phyloP scores from a whole-genome alignment of 352 stramenopile genomes.

The Phytophthora ohioensis region DNA sequence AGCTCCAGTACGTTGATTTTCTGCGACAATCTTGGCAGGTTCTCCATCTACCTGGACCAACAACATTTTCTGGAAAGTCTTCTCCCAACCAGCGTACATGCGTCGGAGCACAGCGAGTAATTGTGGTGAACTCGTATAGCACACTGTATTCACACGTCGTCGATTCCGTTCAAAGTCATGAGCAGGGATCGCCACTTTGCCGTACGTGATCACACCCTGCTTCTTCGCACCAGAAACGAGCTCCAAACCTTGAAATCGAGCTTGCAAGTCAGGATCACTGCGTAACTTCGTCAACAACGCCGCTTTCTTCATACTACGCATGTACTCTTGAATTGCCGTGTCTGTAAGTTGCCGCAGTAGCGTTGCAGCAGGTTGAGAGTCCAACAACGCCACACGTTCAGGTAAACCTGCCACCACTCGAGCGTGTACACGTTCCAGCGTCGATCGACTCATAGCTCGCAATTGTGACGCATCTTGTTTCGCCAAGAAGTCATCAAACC shows the following conservation, averaged over 20 bases:
- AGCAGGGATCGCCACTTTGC: constrained; percentile 82
- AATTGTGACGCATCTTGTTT: constrained; percentile 80
- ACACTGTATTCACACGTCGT: constrained; percentile 50
- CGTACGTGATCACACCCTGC: constrained; percentile 50
- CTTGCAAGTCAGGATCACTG: constrained; percentile 60
- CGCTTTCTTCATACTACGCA: constrained; percentile 93
- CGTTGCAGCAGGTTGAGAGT: constrained; percentile 62
- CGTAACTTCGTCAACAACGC: constrained; percentile 77
- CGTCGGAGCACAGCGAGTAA: constrained; percentile 86
- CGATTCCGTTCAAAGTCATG: constrained; percentile 72
- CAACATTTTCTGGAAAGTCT: constrained; percentile 80
- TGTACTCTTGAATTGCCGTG: constrained; percentile 91
- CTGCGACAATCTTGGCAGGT: neutral
- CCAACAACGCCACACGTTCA: constrained; percentile 59
- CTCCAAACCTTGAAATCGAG: constrained; percentile 77
- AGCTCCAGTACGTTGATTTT: constrained; percentile 10
- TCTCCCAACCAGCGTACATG: constrained; percentile 93
- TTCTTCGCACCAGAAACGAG: constrained; percentile 47
- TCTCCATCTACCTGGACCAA: constrained; percentile 69
- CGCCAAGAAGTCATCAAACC: constrained; percentile 92
- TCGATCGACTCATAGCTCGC: constrained; percentile 79
- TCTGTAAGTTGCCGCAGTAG: constrained; percentile 89
- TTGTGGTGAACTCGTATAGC: constrained; percentile 68
- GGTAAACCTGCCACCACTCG: constrained; percentile 87
- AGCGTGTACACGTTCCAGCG: constrained; percentile 86